phyloP scores from a whole-genome alignment of 495 filamentous ascomycete genomes.

The Lophiotrema nucula region DNA sequence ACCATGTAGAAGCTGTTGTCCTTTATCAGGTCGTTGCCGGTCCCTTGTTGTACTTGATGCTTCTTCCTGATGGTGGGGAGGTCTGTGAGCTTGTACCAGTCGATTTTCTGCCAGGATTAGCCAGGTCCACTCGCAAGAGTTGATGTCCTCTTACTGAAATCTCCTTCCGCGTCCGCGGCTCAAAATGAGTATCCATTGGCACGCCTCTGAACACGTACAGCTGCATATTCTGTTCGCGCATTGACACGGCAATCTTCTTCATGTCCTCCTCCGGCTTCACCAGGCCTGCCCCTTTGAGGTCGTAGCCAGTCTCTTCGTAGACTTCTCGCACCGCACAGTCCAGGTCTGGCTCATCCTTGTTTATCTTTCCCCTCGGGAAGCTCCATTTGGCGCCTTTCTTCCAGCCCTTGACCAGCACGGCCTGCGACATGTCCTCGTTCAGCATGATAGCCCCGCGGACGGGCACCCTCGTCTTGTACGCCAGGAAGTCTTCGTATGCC shows the following conservation, averaged over 20 bases:
- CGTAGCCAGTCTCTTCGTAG: conserved; percentile 92
- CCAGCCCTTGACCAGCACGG: conserved; percentile 92
- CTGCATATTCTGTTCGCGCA: conserved; percentile 88
- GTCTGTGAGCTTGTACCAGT: conserved; percentile 87
- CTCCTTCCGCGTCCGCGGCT: conserved; percentile 89
- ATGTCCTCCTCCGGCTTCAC: conserved; percentile 65
- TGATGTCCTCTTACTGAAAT: conserved; percentile 59
- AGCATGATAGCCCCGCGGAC: conserved; percentile 92
- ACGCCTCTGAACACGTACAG: conserved; percentile 88
- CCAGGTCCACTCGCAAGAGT: background rate
- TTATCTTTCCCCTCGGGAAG: conserved; percentile 95
- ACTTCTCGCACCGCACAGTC: conserved; percentile 92
- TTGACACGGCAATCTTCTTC: conserved; percentile 79
- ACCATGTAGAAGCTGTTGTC: conserved; percentile 97
- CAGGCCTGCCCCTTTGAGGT: conserved; percentile 70
- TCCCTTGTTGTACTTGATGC: conserved; percentile 51
- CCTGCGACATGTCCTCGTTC: conserved; percentile 85
- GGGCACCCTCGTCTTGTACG: conserved; percentile 90
- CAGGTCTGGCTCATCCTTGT: conserved; percentile 88
- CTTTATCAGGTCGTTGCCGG: conserved; percentile 55
- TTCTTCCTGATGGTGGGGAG: conserved; percentile 77
- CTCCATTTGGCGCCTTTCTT: conserved; percentile 97
- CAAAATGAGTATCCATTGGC: conserved; percentile 79
- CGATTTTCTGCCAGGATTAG: conserved; percentile 57
- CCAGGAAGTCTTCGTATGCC: conserved; percentile 85